Percentiles rank a stretch among this genome's conserved stretches.
Conservation (phyloP, 345 rosid genomes). For the Triadica sebifera region DNA sequence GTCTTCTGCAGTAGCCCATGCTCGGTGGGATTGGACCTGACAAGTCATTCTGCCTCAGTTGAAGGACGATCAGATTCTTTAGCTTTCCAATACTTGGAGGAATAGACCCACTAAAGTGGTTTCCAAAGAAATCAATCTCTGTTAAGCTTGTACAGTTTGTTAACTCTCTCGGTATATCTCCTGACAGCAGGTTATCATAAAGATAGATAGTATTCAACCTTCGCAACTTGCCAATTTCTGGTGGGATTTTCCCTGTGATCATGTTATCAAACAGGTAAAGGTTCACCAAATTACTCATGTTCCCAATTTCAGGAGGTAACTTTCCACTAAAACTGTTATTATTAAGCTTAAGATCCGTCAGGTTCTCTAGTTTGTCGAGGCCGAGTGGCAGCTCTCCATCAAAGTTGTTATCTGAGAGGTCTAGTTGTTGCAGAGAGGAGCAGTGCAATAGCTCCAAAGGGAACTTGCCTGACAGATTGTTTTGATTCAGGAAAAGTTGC, state of each 20-base stretch:
- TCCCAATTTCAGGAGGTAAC: conserved; percentile 43
- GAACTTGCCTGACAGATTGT: conserved; percentile 58
- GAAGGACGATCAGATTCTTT: conserved; percentile 59
- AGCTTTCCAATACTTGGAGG: conserved; percentile 71
- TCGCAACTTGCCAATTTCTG: conserved; percentile 58
- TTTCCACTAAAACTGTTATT: conserved; percentile 32
- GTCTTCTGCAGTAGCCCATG: conserved; percentile 67
- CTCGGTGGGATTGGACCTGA: conserved; percentile 74
- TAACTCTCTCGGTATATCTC: conserved; percentile 64
- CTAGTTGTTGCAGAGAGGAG: conserved; percentile 50
- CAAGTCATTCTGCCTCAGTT: conserved; percentile 78
- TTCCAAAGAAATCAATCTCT: conserved; percentile 63
- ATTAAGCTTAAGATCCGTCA: conserved; percentile 28
- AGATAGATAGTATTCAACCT: conserved; percentile 52
- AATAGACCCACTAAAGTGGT: conserved; percentile 64
- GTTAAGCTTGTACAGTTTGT: conserved; percentile 70
- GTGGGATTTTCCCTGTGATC: conserved; percentile 63
- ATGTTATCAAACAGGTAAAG: conserved; percentile 58
- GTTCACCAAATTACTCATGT: conserved; percentile 54
- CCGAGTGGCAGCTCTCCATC: conserved; percentile 53
- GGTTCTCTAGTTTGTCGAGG: conserved; percentile 49
- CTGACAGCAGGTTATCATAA: conserved; percentile 72
- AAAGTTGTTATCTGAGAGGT: conserved; percentile 57
- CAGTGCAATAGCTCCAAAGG: conserved; percentile 62
- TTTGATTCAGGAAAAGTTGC: conserved; percentile 49